Evolutionary conservation across 768 basidiomycete genomes (phyloP).

Genomic region (Psilocybe subaeruginosa): DNA sequence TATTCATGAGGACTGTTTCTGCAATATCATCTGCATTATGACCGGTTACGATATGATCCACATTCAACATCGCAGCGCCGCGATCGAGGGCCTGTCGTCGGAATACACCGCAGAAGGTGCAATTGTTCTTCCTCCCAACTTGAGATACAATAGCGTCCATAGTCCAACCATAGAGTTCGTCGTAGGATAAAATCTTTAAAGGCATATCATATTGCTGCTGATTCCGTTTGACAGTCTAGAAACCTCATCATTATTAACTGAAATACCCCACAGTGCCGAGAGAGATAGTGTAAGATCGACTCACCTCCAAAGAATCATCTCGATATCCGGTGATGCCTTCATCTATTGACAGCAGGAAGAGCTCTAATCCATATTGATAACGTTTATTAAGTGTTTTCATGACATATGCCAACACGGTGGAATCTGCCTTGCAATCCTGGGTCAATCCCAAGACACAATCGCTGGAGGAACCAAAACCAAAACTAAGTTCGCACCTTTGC

Average conservation of each 20-base stretch:
- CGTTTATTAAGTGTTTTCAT: conserved; percentile 96
- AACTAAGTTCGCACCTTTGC: conserved; percentile 71
- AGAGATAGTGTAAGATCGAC: conserved; percentile 4
- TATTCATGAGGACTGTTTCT: conserved; percentile 98
- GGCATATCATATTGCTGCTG: conserved; percentile 95
- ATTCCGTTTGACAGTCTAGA: conserved; percentile 95
- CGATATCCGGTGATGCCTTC: conserved; percentile 98
- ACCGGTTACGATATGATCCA: conserved; percentile 98
- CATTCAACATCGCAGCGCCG: conserved; percentile 84
- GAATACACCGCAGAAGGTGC: conserved; percentile 99
- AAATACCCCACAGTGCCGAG: not conserved
- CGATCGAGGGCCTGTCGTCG: conserved; percentile 94
- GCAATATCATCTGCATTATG: conserved; percentile 99
- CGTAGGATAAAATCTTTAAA: conserved; percentile 93
- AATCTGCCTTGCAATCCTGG: conserved; percentile 59
- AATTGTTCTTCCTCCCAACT: conserved; percentile 96
- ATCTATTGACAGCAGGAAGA: conserved; percentile 95
- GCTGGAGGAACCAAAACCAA: conserved; percentile 8
- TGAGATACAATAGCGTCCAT: conserved; percentile 97
- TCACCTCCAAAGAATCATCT: conserved; percentile 94
- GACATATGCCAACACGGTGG: conserved; percentile 95
- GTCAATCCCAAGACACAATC: conserved; percentile 16
- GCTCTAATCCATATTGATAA: conserved; percentile 88
- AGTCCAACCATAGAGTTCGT: conserved; percentile 98
- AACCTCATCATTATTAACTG: conserved; percentile 6